Evolutionary conservation across 1,139 yeast species (phyloP), one percentile per base, ranked within the genome.

Genomic region (Candida sp.): DNA sequence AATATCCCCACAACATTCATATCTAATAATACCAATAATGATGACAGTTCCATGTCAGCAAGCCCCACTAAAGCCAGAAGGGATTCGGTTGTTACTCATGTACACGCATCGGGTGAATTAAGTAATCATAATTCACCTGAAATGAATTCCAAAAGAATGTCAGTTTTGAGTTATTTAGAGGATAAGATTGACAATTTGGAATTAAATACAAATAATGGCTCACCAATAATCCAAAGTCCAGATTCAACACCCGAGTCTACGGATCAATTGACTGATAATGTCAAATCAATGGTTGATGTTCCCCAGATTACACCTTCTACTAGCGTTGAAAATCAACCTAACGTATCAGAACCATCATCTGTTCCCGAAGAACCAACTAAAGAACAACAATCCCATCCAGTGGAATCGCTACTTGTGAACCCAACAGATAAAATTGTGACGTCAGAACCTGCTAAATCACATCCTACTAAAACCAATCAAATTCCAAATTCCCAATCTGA

Each of bases 31-130:
- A 25, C 29, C 7, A 25, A 30, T 15, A 36, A 23, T 25, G 38
- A 36, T 22, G 38, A 36, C 6, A 27, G 22, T 25, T 22, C 22
- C 5, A 23, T 36, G n/a, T 36, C 38, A 7, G 22, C 38, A 11
- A 36, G 38, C 22, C 38, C 38, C 8, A 27, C 21, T 12, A 36
- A 36, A 32, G 43, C 73, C 30, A 63, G 78, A 53, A 58, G 76
- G 43, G 68, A 70, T 47, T 71, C 77, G 2, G 73, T 68, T 7
- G 76, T 73, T 21, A 67, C 78, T 41, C 73, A 74, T 50, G 64
- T 69, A 12, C 61, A 76, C 66, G 79, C 76, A 56, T 63, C 75
- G 61, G 75, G 81, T 58, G 70, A 70, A 52, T 60, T 73, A 49
- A 56, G 75, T 44, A 65, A 61, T 46, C 76, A 71, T 38, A 57